A percentile compares a stretch with the other conserved stretches of the same genome.
Evolutionary conservation across 2,329 filamentous ascomycete genomes (phyloP).

Genomic region (Stachybotrys chartarum): DNA sequence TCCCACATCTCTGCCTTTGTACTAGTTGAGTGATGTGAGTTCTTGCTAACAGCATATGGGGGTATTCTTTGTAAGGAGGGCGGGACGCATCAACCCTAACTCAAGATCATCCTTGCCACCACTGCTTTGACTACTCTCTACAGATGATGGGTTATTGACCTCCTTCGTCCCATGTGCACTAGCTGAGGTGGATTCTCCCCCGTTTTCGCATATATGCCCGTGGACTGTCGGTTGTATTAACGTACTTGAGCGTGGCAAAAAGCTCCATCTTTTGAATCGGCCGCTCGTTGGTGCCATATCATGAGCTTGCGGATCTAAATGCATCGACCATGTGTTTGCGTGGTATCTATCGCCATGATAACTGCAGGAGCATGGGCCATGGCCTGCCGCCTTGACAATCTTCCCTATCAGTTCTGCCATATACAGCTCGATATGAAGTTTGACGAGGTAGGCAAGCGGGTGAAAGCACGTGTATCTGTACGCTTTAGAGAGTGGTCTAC

Average conservation of each 20-base stretch:
- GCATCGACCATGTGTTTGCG: background rate
- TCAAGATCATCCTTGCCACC: too few species aligned
- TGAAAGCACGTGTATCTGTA: constrained; percentile 37
- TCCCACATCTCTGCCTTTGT: too few species aligned
- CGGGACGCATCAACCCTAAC: too few species aligned
- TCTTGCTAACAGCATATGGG: too few species aligned
- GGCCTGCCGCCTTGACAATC: constrained; percentile 16
- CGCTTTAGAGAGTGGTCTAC: constrained; percentile 1
- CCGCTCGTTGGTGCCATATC: background rate
- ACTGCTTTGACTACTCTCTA: too few species aligned
- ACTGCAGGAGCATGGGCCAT: background rate
- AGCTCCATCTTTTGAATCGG: background rate
- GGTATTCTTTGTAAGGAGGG: too few species aligned
- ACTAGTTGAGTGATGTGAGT: too few species aligned
- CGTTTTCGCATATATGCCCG: too few species aligned
- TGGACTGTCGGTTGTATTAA: background rate
- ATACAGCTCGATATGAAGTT: constrained; percentile 46
- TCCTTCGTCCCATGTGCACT: too few species aligned
- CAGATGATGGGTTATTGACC: too few species aligned
- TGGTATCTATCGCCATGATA: background rate
- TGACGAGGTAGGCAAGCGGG: constrained; percentile 43
- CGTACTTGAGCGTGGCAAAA: background rate
- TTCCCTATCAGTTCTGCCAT: constrained; percentile 44
- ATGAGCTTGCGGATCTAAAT: background rate
- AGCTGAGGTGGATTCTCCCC: too few species aligned